phyloP scores from a whole-genome alignment of 139 green algal genomes.

The Mesostigma viride region DNA sequence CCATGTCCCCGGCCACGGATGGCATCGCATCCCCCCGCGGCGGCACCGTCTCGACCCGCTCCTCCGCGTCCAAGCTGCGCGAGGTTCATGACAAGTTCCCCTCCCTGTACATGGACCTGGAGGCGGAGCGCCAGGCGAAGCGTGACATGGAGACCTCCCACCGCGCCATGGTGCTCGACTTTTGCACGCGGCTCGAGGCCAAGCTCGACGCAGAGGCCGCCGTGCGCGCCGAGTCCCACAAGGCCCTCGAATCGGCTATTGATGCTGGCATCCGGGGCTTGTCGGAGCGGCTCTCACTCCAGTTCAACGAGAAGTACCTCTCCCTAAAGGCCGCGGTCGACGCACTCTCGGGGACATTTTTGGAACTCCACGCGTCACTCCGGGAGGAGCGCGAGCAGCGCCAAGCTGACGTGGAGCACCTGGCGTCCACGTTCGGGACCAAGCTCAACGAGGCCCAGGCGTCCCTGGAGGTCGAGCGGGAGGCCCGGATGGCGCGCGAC shows the following conservation, averaged over 20 bases:
- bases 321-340: slow-evolving; percentile 54
- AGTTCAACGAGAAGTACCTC: too few species aligned
- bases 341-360: slow-evolving; percentile 38
- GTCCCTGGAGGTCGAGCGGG: slow-evolving; percentile 35
- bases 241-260: neutral
- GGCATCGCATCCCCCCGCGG: too few species aligned
- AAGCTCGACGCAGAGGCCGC: neutral
- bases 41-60: too few species aligned
- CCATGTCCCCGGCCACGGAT: too few species aligned
- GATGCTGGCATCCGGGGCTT: slow-evolving; percentile 5
- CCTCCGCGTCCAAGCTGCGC: too few species aligned
- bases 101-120: neutral
- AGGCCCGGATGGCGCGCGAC: slow-evolving; percentile 39
- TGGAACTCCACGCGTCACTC: slow-evolving; percentile 38
- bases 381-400: slow-evolving; percentile 59
- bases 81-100: too few species aligned
- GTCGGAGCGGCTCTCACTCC: slow-evolving; percentile 2
- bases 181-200: neutral
- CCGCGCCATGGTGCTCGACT: neutral
- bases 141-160: neutral
- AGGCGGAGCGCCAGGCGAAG: neutral
- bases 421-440: slow-evolving; percentile 41
- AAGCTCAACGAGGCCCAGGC: slow-evolving; percentile 37
- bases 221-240: neutral
- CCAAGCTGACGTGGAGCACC: slow-evolving; percentile 49